Base-by-base conservation (phyloP, 2,329 filamentous ascomycete genomes). In the Emergomyces orientalis region DNA sequence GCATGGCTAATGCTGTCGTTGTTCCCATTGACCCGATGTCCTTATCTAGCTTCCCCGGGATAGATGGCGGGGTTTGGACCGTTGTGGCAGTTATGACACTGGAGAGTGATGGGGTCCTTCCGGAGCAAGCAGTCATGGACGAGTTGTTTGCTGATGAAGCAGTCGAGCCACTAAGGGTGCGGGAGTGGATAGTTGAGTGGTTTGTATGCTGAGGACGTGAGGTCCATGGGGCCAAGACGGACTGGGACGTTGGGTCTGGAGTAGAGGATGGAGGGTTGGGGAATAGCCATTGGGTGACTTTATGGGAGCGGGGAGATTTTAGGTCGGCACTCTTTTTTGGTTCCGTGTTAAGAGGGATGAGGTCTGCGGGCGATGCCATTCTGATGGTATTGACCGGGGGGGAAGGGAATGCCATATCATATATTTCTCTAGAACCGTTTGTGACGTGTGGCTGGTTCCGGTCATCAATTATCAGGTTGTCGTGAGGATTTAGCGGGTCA, bases 151-250 rank as follows among this genome's bases (percentile, higher is more conserved):
- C 71, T 27, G 68, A 74, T 27, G 68, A 67, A 49, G 74, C 52
- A 2, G 75, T 76, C 7, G 74, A 74, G 19, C 71, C 72, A 61
- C 75, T 77, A 19, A 75, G 57, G 0, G 72, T 75, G 32, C 73
- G 74, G 27, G 68, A 64, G 59, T 68, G 61, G 30, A 41, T 41
- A 34, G 49, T 32, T 22, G 59, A 45, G 6, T 52, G 59, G 59
- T 41, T 63, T 56, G 54, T 25, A 32, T 49, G 49, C 30, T 59
- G 59, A 30, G 57, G 59, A 7, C 55, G 58, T 45, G 59, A 43
- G 13, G 59, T 30, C 41, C 41, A 41, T 14, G 37, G 34, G 17
- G 58, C 22, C 56, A 41, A 41, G n/a, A 45, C 45, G 43, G 52
- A 19, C 56, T 61, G 63, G 41, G 25, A 69, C 67, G 56, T 68